A percentile compares a stretch with the other conserved stretches of the same genome.
These are phyloP conservation scores for Pichia gijzeniarum DNA, from an alignment of 805 yeast genomes.

Conservation along the genomic window DNA sequence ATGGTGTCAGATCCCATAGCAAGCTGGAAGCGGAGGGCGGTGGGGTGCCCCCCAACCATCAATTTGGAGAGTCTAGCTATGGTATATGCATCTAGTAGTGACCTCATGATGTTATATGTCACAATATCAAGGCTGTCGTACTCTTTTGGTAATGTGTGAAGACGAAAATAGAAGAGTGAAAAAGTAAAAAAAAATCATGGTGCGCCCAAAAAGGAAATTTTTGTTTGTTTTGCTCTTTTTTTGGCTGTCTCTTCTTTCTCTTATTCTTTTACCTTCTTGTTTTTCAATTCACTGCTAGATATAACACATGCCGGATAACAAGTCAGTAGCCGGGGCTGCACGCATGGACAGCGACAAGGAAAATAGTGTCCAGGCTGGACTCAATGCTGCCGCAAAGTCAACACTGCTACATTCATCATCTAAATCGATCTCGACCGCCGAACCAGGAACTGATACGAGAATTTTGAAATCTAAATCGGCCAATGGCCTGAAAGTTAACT, in stretches of 20 bases:
- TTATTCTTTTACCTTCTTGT: not conserved
- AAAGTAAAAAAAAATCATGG: not conserved
- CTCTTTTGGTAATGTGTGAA: not conserved
- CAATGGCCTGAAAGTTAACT: not conserved
- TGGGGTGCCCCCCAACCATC: not conserved
- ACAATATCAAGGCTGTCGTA: no score
- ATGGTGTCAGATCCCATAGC: no score
- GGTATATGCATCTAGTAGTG: not conserved
- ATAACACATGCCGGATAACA: not conserved
- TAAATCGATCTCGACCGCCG: not conserved
- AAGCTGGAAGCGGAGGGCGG: not conserved
- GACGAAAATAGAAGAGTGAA: not conserved
- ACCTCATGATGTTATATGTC: not conserved
- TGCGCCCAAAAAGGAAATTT: not conserved
- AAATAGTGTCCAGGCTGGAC: no score
- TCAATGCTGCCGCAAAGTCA: no score
- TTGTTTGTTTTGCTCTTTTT: conserved; percentile 1
- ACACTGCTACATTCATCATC: no score
- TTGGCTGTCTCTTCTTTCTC: not conserved
- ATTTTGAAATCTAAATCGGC: conserved; percentile 5
- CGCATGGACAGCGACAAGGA: no score
- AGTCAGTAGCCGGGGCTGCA: not conserved
- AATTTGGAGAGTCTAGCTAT: not conserved
- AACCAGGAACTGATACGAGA: not conserved
- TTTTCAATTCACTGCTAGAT: not conserved